These are phyloP conservation scores for Beauveria scarabaeidicola DNA, from an alignment of 2,329 filamentous ascomycete species.

Conservation along the genomic window DNA sequence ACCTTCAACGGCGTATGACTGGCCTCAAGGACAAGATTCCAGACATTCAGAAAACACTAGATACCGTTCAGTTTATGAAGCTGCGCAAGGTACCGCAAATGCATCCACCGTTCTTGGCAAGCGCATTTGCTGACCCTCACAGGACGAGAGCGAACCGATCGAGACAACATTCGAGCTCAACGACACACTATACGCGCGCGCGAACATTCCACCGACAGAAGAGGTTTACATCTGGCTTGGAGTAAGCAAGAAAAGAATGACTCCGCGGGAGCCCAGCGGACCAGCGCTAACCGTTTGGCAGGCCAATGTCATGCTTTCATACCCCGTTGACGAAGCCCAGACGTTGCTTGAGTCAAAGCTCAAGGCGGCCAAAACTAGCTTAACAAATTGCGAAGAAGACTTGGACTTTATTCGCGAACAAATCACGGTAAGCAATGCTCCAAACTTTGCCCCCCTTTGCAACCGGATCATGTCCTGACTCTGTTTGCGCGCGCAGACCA, in stretches of 20 bases:
- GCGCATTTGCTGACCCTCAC: slow-evolving; percentile 14
- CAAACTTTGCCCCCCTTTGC: background rate
- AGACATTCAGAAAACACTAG: slow-evolving; percentile 91
- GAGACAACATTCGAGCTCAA: slow-evolving; percentile 95
- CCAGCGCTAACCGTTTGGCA: slow-evolving; percentile 33
- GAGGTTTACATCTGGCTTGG: slow-evolving; percentile 98
- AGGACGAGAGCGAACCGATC: slow-evolving; percentile 57
- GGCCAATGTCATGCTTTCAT: slow-evolving; percentile 97
- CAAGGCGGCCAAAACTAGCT: slow-evolving; percentile 65
- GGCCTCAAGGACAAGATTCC: slow-evolving; percentile 92
- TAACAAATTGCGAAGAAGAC: slow-evolving; percentile 91
- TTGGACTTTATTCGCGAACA: slow-evolving; percentile 92
- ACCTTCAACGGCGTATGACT: slow-evolving; percentile 72
- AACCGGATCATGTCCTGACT: background rate
- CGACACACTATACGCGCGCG: slow-evolving; percentile 89
- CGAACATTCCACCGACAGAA: slow-evolving; percentile 69
- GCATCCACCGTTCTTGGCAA: too few species aligned
- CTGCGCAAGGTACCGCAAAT: slow-evolving; percentile 51
- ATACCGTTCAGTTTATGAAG: slow-evolving; percentile 81
- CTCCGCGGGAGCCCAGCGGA: background rate
- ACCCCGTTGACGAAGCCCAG: slow-evolving; percentile 83
- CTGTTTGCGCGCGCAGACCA: slow-evolving; percentile 50
- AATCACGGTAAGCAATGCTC: slow-evolving; percentile 60
- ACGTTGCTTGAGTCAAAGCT: slow-evolving; percentile 70
- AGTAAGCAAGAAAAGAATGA: slow-evolving; percentile 33